Evolutionary conservation across 306 rosid species (phyloP).

Genomic region (Inga laurina): DNA sequence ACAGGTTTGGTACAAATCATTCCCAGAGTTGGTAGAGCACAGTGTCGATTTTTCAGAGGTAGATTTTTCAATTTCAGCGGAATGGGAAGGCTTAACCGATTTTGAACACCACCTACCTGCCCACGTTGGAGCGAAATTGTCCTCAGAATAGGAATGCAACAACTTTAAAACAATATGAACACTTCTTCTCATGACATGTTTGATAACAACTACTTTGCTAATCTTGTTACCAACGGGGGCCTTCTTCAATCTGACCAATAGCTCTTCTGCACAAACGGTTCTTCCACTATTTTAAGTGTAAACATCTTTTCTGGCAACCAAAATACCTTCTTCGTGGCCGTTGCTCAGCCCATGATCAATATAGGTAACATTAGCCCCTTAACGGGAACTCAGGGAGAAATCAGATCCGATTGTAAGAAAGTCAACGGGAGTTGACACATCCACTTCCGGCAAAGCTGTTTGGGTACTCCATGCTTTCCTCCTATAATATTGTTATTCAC

Average conservation of each 20-base stretch:
- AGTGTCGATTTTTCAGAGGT: slow-evolving; percentile 50
- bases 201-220: slow-evolving; percentile 64
- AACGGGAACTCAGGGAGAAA: slow-evolving; percentile 60
- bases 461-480: not conserved
- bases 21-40: slow-evolving; percentile 58
- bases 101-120: slow-evolving; percentile 46
- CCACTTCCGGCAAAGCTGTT: not conserved
- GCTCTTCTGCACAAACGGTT: slow-evolving; percentile 46
- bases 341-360: slow-evolving; percentile 69
- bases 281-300: slow-evolving; percentile 50
- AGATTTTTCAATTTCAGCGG: slow-evolving; percentile 61
- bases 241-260: slow-evolving; percentile 69
- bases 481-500: too few species aligned
- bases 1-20: too few species aligned
- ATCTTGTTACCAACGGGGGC: slow-evolving; percentile 47
- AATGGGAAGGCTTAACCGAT: slow-evolving; percentile 60
- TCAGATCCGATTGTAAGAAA: slow-evolving; percentile 62
- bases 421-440: slow-evolving; percentile 50
- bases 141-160: slow-evolving; percentile 58
- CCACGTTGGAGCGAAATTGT: slow-evolving; percentile 53
- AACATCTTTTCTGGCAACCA: slow-evolving; percentile 55
- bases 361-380: slow-evolving; percentile 72
- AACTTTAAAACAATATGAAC: slow-evolving; percentile 49
- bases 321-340: slow-evolving; percentile 55
- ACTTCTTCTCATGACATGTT: slow-evolving; percentile 50